Evolutionary conservation across 1,284 basidiomycete species (phyloP).

Genomic region (Agroathelia rolfsii): DNA sequence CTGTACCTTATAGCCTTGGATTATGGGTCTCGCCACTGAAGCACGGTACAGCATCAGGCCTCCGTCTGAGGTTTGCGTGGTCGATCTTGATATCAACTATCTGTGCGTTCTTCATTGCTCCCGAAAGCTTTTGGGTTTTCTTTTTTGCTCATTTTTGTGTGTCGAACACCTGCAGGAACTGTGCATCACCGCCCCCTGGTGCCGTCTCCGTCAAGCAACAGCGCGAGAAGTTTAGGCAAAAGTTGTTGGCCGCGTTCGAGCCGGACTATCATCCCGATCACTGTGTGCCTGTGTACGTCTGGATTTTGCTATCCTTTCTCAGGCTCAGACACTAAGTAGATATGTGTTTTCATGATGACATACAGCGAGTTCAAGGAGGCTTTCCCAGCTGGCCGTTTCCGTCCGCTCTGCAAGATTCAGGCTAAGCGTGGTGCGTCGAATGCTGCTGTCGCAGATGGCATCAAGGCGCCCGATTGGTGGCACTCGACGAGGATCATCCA

Average conservation of each 20-base stretch:
- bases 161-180: slow-evolving; percentile 34
- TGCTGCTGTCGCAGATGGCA: slow-evolving; percentile 72
- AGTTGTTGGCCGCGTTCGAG: slow-evolving; percentile 72
- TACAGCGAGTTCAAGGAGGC: slow-evolving; percentile 87
- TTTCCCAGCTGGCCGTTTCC: slow-evolving; percentile 84
- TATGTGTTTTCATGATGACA: slow-evolving; percentile 4
- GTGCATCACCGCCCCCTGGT: slow-evolving; percentile 69
- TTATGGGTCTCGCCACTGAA: slow-evolving; percentile 85
- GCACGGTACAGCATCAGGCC: slow-evolving; percentile 71
- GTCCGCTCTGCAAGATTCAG: slow-evolving; percentile 76
- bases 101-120: slow-evolving; percentile 33
- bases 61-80: slow-evolving; percentile 77
- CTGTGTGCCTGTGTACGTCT: slow-evolving; percentile 62
- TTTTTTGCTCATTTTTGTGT: background rate
- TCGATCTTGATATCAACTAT: slow-evolving; percentile 94
- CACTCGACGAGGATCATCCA: slow-evolving; percentile 80
- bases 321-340: slow-evolving; percentile 7
- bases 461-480: slow-evolving; percentile 89
- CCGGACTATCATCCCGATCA: slow-evolving; percentile 78
- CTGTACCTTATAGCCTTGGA: no score
- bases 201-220: slow-evolving; percentile 76
- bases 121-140: slow-evolving; percentile 1
- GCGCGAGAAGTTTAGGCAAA: slow-evolving; percentile 77
- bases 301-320: background rate
- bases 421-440: slow-evolving; percentile 74